Evolutionary conservation across 1,139 yeast genomes (phyloP), one percentile per base, ranked within the genome.

Genomic region (Yamadazyma sp.): DNA sequence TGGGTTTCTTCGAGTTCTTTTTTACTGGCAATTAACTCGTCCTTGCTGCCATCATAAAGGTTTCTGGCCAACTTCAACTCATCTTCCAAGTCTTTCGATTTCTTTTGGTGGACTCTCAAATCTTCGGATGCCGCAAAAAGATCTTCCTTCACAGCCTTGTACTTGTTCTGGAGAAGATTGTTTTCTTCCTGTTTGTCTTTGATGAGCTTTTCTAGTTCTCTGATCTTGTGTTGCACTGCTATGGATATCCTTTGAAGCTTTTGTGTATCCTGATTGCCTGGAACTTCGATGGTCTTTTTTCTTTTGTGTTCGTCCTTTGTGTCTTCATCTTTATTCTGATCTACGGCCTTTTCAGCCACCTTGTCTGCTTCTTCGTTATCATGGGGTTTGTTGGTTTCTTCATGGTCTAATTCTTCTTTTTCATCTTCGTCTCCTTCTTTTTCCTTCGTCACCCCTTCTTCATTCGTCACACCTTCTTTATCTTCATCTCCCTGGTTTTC

Each of bases 191-290:
- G 23, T 29, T 31, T 31, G 11, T 40, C 43, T 15, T 42, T 26
- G 18, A 41, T 9, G 5, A 15, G 17, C 11, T 36, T 36, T 27
- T 42, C 40, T 28, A 41, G 38, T 5, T 34, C 29, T 9, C 34
- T 17, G 23, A 44, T 22, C n/a, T 38, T 38, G 17, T 30, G 22
- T 32, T 42, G 29, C 11, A 48, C 34, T 9, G 44, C 48, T 23
- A 26, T 26, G 20, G 22, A 30, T 7, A 49, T 40, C 30, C 35
- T 38, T 14, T 36, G 24, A 20, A 36, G 29, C 17, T 10, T 36
- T 18, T 24, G 31, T 17, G 48, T 45, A 17, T 45, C 48, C 4
- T 31, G 25, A 26, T 44, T 44, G 2, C 42, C 39, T 10, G 27
- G 31, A 7, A 24, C n/a, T 8, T 20, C 8, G 18, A 24, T 4